A percentile compares a stretch with the other conserved stretches of the same genome.
Evolutionary conservation across 2,329 filamentous ascomycete species (phyloP).

Genomic region (Aspergillus sergii): DNA sequence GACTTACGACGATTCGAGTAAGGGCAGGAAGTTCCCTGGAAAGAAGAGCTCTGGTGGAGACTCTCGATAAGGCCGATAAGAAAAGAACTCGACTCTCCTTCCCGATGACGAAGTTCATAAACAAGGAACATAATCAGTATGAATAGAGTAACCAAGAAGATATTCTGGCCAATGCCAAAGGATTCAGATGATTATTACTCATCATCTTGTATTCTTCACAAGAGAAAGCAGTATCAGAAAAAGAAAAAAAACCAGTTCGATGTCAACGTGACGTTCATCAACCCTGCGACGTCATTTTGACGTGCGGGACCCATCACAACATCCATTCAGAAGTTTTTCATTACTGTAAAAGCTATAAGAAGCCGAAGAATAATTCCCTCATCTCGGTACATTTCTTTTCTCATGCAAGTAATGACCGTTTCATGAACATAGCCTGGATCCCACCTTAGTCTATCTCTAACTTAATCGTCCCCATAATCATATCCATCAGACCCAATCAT

Average conservation of each 20-base stretch:
- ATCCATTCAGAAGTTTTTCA: background rate
- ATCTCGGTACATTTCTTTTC: background rate
- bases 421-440: background rate
- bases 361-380: background rate
- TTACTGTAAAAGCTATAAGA: background rate
- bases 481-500: constrained; percentile 14
- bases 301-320: background rate
- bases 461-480: too few relatives aligned
- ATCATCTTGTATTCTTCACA: too few relatives aligned
- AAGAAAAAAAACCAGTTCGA: background rate
- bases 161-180: too few relatives aligned
- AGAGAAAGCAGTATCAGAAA: too few relatives aligned
- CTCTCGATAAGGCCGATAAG: too few relatives aligned
- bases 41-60: too few relatives aligned
- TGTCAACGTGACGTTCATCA: constrained; percentile 13
- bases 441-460: background rate
- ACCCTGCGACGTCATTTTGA: constrained; percentile 11
- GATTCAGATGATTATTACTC: too few relatives aligned
- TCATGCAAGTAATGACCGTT: background rate
- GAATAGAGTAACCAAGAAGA: too few relatives aligned
- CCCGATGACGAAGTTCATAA: background rate
- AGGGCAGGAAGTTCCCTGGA: background rate
- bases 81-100: too few relatives aligned
- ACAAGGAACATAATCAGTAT: too few relatives aligned
- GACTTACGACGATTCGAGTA: background rate